These are phyloP conservation scores for Apophysomyces sp. DNA, from an alignment of 371 early-diverging fungal genomes.

Conservation along the genomic window DNA sequence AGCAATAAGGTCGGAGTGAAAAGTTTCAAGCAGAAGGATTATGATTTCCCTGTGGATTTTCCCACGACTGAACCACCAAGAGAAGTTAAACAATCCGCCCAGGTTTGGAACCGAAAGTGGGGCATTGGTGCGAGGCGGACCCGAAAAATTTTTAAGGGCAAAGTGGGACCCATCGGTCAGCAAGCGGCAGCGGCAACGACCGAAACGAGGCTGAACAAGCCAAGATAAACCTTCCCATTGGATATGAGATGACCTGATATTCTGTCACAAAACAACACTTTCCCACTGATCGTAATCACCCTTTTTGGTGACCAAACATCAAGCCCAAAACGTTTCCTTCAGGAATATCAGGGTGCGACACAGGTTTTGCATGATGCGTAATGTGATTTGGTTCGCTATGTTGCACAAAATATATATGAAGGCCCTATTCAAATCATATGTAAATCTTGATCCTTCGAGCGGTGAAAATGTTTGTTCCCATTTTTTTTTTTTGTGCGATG, in stretches of 20 bases:
- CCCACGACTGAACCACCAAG: not conserved
- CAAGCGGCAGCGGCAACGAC: constrained; percentile 2
- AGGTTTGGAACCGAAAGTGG: not conserved
- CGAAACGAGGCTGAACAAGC: not conserved
- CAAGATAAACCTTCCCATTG: not conserved
- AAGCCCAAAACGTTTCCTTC: not conserved
- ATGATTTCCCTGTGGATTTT: not conserved
- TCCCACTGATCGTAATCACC: not conserved
- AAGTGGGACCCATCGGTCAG: not conserved
- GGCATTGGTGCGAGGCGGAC: constrained; percentile 4
- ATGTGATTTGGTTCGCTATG: not conserved
- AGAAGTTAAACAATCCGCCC: not conserved
- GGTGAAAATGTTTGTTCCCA: not conserved
- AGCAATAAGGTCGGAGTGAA: not conserved
- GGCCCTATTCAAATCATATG: not conserved
- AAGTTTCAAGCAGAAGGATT: not conserved
- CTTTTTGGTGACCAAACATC: not conserved
- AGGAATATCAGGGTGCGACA: not conserved
- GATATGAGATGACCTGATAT: not conserved
- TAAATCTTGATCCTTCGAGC: not conserved
- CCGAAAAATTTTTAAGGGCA: constrained; percentile 1
- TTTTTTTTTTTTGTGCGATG: not conserved
- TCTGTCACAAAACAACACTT: not conserved
- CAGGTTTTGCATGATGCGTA: not conserved
- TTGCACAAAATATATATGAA: constrained; percentile 1